These are phyloP conservation scores for Plenodomus biglobosus DNA, from an alignment of 2,329 filamentous ascomycete genomes.

Conservation along the genomic window DNA sequence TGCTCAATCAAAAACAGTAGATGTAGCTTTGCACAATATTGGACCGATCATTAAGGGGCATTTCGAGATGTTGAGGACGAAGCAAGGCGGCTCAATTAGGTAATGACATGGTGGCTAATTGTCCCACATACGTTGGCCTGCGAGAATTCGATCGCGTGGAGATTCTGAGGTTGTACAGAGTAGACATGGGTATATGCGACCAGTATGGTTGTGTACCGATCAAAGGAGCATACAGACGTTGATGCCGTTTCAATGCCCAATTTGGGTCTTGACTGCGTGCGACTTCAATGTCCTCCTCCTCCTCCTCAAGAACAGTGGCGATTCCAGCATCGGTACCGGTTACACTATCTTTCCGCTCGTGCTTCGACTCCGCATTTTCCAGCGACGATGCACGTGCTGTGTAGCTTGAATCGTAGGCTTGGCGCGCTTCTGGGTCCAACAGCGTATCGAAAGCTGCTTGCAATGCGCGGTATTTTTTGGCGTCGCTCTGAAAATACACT, in stretches of 20 bases:
- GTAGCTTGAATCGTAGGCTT: constrained; percentile 32
- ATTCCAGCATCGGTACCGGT: constrained; percentile 15
- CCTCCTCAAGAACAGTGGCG: constrained; percentile 15
- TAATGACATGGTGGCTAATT: constrained; percentile 18
- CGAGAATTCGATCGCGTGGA: constrained; percentile 10
- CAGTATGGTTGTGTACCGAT: constrained; percentile 29
- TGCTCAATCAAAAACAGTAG: background rate
- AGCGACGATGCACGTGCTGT: constrained; percentile 13
- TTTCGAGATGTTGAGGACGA: background rate
- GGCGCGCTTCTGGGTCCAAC: constrained; percentile 29
- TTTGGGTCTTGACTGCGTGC: constrained; percentile 26
- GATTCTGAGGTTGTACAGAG: background rate
- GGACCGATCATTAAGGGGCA: constrained; percentile 1
- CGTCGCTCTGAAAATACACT: constrained; percentile 33
- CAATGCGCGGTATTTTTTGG: constrained; percentile 33
- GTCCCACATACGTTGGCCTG: constrained; percentile 28
- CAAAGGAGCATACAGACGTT: constrained; percentile 17
- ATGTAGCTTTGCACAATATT: background rate
- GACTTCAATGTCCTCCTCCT: constrained; percentile 20
- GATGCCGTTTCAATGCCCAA: constrained; percentile 28
- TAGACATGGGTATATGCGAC: constrained; percentile 29
- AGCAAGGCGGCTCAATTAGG: constrained; percentile 8
- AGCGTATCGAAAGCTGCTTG: constrained; percentile 36
- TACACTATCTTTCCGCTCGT: constrained; percentile 26
- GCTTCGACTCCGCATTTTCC: constrained; percentile 21